A percentile compares a stretch with the other conserved stretches of the same genome.
phyloP scores from a whole-genome alignment of 1,139 yeast species.

The Blastobotrys petasosporus region DNA sequence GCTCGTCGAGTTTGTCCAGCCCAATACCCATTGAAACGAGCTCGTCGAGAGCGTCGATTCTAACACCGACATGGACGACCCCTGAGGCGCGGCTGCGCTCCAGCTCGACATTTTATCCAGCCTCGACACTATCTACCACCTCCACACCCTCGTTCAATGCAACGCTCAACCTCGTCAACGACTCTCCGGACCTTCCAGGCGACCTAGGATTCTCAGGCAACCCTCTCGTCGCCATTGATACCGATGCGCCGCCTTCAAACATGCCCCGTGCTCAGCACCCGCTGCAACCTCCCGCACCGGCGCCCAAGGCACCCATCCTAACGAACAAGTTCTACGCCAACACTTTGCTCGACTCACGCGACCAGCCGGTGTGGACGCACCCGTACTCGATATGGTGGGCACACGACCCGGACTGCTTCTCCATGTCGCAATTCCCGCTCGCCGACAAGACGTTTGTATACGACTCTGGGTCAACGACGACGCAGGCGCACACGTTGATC shows the following conservation, averaged over 20 bases:
- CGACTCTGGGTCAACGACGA: conserved; percentile 28
- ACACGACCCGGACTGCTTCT: conserved; percentile 23
- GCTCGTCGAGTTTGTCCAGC: no score
- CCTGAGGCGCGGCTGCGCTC: no score
- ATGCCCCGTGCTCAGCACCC: conserved; percentile 47
- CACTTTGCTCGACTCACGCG: conserved; percentile 59
- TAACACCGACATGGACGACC: no score
- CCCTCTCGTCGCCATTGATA: conserved; percentile 5
- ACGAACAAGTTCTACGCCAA: conserved; percentile 86
- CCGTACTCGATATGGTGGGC: conserved; percentile 73
- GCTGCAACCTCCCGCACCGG: conserved; percentile 38
- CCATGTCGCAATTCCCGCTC: conserved; percentile 7
- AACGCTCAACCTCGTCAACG: not conserved
- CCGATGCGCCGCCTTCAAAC: conserved; percentile 17
- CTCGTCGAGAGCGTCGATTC: no score
- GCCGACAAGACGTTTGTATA: conserved; percentile 60
- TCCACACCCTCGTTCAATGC: no score
- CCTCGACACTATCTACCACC: no score
- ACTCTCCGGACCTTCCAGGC: not conserved
- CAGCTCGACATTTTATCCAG: no score
- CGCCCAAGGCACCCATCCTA: conserved; percentile 32
- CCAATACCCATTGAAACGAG: no score
- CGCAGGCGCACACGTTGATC: conserved; percentile 32
- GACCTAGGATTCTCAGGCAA: conserved; percentile 1
- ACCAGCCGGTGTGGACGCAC: conserved; percentile 65